These are phyloP conservation scores for Alternaria incomplexa DNA, from an alignment of 2,329 filamentous ascomycete species.

Conservation along the genomic window DNA sequence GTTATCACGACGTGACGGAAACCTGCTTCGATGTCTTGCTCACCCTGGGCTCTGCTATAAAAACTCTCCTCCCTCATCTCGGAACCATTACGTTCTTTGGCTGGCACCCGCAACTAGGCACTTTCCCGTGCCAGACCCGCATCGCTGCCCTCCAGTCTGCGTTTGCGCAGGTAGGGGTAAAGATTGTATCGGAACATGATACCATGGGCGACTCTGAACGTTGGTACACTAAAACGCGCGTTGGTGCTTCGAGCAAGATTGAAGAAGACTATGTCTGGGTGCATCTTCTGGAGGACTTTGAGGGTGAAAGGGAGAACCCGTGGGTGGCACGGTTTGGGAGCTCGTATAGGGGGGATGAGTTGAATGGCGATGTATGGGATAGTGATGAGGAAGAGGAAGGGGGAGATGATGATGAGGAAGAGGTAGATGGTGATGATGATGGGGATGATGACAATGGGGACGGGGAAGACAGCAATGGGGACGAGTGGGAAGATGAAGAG, in stretches of 20 bases:
- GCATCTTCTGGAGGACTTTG: neutral
- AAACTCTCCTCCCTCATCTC: neutral
- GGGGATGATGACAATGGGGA: too few relatives aligned
- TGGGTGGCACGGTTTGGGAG: neutral
- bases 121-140: slow-evolving; percentile 4
- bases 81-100: neutral
- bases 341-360: neutral
- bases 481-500: neutral
- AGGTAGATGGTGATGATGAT: neutral
- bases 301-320: neutral
- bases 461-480: neutral
- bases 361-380: neutral
- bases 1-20: neutral
- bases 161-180: neutral
- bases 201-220: neutral
- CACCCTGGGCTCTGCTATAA: neutral
- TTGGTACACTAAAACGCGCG: neutral
- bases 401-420: neutral
- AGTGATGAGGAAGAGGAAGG: neutral
- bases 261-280: slow-evolving; percentile 9
- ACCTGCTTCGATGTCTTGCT: neutral
- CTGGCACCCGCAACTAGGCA: slow-evolving; percentile 5
- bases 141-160: neutral
- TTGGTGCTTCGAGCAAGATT: neutral
- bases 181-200: neutral